Percentiles rank a stretch among this genome's conserved stretches.
Evolutionary conservation across 768 basidiomycete species (phyloP).

Genomic region (Gelatoporia subvermispora): DNA sequence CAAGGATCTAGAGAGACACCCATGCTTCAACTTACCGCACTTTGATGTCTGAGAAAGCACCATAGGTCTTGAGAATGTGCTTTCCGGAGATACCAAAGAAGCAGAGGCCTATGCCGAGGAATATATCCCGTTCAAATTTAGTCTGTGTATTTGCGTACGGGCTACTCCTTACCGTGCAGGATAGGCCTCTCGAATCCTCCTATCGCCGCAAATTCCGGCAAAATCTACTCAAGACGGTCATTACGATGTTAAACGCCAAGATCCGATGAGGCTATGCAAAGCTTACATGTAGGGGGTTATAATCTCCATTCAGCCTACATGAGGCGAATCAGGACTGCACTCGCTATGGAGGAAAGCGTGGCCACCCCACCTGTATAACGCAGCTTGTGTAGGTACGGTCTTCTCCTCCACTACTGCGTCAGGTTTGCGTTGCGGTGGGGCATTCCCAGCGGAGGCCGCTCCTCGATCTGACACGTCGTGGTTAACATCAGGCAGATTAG

Average conservation of each 20-base stretch:
- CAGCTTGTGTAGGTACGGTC: conserved; percentile 78
- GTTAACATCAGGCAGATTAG: neutral
- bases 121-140: too few species aligned
- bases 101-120: conserved; percentile 56
- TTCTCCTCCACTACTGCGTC: conserved; percentile 88
- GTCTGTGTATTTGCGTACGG: neutral
- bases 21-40: conserved; percentile 55
- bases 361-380: conserved; percentile 72
- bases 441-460: conserved; percentile 76
- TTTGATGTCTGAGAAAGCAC: conserved; percentile 89
- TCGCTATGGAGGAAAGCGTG: neutral
- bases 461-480: conserved; percentile 66
- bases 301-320: conserved; percentile 80
- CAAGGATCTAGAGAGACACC: neutral
- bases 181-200: conserved; percentile 95
- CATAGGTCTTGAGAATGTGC: conserved; percentile 85
- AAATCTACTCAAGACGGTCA: conserved; percentile 53
- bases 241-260: neutral
- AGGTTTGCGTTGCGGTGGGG: conserved; percentile 75
- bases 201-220: conserved; percentile 88
- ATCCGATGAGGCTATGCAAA: neutral
- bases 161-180: conserved; percentile 49
- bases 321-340: neutral
- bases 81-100: conserved; percentile 91
- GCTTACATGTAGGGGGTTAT: conserved; percentile 83